phyloP scores from a whole-genome alignment of 176 grass and related monocot genomes.

The Raddia distichophylla region DNA sequence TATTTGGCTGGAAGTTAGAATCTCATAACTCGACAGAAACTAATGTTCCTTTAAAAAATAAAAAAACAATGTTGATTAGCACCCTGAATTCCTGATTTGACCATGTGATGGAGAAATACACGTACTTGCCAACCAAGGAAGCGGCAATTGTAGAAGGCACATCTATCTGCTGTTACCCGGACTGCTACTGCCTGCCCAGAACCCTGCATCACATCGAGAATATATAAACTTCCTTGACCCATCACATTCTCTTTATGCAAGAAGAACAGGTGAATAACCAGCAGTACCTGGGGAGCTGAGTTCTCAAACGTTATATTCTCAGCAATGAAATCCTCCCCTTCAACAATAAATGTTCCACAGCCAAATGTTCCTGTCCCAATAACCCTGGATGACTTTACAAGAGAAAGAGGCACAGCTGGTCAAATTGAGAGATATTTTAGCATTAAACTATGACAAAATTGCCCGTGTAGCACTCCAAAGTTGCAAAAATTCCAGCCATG shows the following conservation, averaged over 20 bases:
- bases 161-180: slow-evolving; percentile 89
- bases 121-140: slow-evolving; percentile 95
- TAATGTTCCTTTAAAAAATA: too few relatives aligned
- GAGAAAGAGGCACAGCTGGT: not conserved
- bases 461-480: too few relatives aligned
- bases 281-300: slow-evolving; percentile 73
- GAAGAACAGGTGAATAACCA: slow-evolving; percentile 19
- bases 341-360: slow-evolving; percentile 77
- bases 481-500: too few relatives aligned
- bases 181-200: slow-evolving; percentile 91
- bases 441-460: too few relatives aligned
- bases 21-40: slow-evolving; percentile 14
- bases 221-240: slow-evolving; percentile 30
- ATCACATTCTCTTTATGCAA: slow-evolving; percentile 6
- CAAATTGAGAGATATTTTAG: not conserved
- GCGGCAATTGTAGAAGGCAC: slow-evolving; percentile 85
- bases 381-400: slow-evolving; percentile 66
- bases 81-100: not conserved
- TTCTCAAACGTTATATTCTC: slow-evolving; percentile 99
- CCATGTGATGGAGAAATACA: slow-evolving; percentile 16
- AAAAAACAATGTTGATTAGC: not conserved
- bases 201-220: slow-evolving; percentile 55
- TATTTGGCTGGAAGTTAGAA: slow-evolving; percentile 21
- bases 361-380: slow-evolving; percentile 96
- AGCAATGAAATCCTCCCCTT: slow-evolving; percentile 92